These are phyloP conservation scores for Lentinula guzmanii DNA, from an alignment of 768 basidiomycete species.

Conservation along the genomic window DNA sequence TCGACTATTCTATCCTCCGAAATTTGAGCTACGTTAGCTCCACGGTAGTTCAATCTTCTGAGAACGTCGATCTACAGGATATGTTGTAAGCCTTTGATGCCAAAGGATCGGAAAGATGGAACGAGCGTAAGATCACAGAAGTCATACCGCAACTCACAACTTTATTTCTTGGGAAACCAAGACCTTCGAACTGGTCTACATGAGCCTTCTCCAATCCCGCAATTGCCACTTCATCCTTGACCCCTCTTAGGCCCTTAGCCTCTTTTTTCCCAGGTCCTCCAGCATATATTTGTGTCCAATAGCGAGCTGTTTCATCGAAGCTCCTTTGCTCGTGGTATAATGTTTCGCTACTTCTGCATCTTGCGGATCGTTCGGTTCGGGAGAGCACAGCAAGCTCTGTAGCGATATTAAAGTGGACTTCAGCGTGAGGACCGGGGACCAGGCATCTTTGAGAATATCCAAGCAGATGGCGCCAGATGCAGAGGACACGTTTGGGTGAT, in stretches of 20 bases:
- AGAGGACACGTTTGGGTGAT: constrained; percentile 94
- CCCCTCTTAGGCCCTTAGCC: constrained; percentile 40
- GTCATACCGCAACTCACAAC: constrained; percentile 45
- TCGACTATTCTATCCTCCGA: constrained; percentile 81
- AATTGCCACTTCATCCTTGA: constrained; percentile 54
- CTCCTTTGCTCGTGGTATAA: constrained; percentile 82
- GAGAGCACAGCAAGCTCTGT: constrained; percentile 87
- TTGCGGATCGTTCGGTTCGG: constrained; percentile 94
- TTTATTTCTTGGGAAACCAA: constrained; percentile 80
- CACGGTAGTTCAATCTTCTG: constrained; percentile 80
- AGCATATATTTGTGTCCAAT: constrained; percentile 93
- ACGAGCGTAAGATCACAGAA: neutral
- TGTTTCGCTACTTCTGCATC: constrained; percentile 98
- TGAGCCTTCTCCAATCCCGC: constrained; percentile 82
- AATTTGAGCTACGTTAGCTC: constrained; percentile 74
- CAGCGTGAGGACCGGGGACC: constrained; percentile 92
- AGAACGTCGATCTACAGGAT: constrained; percentile 74
- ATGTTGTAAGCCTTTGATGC: neutral
- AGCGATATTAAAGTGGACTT: constrained; percentile 95
- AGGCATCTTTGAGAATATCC: constrained; percentile 84
- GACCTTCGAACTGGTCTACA: constrained; percentile 75
- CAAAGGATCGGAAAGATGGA: neutral
- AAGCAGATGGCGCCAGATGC: constrained; percentile 94
- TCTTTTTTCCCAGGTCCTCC: constrained; percentile 54
- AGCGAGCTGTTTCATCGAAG: constrained; percentile 89